Conservation (phyloP, 140 eudicot species). For the Senecio squalidus region DNA sequence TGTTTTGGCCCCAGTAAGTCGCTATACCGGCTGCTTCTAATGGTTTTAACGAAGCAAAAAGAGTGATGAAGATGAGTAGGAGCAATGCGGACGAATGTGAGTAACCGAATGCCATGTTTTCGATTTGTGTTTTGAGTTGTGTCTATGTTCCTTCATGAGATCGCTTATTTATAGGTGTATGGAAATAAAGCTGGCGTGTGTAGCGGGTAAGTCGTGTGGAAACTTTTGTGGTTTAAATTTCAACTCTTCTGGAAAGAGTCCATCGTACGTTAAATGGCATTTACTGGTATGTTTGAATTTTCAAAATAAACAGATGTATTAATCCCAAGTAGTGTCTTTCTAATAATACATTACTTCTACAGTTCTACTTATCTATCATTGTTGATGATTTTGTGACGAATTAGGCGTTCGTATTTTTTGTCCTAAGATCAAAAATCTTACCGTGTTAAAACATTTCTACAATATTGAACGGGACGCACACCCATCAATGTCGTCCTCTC, state of each 20-base stretch:
- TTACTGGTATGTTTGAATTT: too few species aligned
- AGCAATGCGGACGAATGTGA: not conserved
- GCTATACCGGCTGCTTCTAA: constrained; percentile 46
- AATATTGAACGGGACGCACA: too few species aligned
- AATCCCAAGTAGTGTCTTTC: not conserved
- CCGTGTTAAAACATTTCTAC: too few species aligned
- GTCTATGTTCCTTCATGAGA: not conserved
- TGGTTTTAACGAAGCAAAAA: constrained; percentile 15
- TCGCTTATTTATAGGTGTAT: constrained; percentile 25
- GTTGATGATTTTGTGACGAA: too few species aligned
- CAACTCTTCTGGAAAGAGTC: constrained; percentile 18
- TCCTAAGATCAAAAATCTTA: too few species aligned
- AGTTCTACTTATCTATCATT: too few species aligned
- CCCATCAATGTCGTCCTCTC: too few species aligned
- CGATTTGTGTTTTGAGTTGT: not conserved
- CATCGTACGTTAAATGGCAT: too few species aligned
- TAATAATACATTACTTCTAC: too few species aligned
- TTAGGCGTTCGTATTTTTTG: too few species aligned
- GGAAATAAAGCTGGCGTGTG: constrained; percentile 21
- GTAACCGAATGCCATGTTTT: constrained; percentile 25
- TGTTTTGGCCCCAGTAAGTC: constrained; percentile 61
- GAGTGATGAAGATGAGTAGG: constrained; percentile 12
- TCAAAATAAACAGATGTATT: constrained; percentile 11
- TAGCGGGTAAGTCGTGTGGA: constrained; percentile 12
- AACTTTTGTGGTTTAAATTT: not conserved